These are phyloP conservation scores for Favolaschia claudopus DNA, from an alignment of 768 basidiomycete genomes.

Conservation along the genomic window DNA sequence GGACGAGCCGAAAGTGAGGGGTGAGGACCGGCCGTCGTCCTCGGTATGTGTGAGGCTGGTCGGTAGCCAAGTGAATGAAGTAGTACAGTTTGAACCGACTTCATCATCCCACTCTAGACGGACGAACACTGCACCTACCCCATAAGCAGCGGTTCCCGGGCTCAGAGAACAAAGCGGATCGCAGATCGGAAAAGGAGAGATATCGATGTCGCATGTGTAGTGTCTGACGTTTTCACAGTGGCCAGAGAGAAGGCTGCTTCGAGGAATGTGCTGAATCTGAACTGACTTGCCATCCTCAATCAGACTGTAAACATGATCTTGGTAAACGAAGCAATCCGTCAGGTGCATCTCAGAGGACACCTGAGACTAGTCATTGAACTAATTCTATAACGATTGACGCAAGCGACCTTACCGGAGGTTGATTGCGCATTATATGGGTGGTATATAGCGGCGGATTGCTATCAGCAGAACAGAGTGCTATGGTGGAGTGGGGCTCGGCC, in stretches of 20 bases:
- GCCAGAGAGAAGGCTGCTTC: conserved; percentile 5
- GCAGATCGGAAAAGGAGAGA: neutral
- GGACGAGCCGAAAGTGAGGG: conserved; percentile 3
- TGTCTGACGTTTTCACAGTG: neutral
- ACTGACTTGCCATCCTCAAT: conserved; percentile 12
- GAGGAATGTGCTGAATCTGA: conserved; percentile 22
- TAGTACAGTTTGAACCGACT: neutral
- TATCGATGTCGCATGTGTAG: neutral
- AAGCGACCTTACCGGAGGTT: neutral
- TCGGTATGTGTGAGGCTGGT: conserved; percentile 1
- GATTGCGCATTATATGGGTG: too few species aligned
- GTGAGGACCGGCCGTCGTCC: conserved; percentile 13
- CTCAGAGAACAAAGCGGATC: conserved; percentile 1
- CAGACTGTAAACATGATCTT: conserved; percentile 16
- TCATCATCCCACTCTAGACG: neutral
- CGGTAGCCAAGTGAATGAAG: conserved; percentile 6
- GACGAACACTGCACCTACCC: conserved; percentile 13
- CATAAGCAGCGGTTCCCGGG: conserved; percentile 16
- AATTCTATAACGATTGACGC: neutral
- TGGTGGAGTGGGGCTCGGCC: neutral
- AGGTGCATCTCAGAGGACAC: neutral
- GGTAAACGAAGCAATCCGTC: conserved; percentile 3
- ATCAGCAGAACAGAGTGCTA: neutral
- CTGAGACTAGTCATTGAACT: neutral
- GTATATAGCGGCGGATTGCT: neutral